phyloP scores from a whole-genome alignment of 2,329 filamentous ascomycete species.

The Epichloe sibirici region DNA sequence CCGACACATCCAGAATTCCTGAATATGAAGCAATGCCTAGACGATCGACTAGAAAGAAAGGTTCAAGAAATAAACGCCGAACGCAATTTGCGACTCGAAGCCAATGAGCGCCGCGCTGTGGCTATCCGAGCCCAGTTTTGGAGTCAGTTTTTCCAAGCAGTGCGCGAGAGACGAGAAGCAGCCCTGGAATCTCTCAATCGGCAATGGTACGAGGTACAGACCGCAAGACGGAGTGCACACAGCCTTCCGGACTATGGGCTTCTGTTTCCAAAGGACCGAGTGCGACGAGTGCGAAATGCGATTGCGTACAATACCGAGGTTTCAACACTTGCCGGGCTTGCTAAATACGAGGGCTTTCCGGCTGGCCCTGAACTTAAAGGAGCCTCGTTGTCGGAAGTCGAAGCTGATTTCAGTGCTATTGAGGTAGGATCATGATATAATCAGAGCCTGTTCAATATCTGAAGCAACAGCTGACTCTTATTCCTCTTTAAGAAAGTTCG shows the following conservation, averaged over 20 bases:
- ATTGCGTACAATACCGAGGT: conserved; percentile 92
- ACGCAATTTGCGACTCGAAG: conserved; percentile 59
- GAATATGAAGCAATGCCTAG: conserved; percentile 77
- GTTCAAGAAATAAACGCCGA: conserved; percentile 63
- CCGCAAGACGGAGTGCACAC: conserved; percentile 71
- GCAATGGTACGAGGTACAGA: conserved; percentile 87
- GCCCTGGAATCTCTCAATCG: conserved; percentile 71
- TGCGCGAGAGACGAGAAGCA: conserved; percentile 71
- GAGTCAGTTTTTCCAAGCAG: conserved; percentile 79
- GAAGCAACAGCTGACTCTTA: conserved; percentile 10
- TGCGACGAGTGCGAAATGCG: conserved; percentile 72
- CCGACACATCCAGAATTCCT: conserved; percentile 86
- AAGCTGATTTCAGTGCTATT: conserved; percentile 83
- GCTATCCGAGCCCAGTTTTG: conserved; percentile 78
- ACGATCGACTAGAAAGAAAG: conserved; percentile 71
- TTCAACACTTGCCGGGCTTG: conserved; percentile 76
- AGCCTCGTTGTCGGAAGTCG: conserved; percentile 60
- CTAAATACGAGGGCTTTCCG: conserved; percentile 92
- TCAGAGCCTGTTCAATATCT: background rate
- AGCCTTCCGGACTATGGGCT: conserved; percentile 72
- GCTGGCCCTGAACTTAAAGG: conserved; percentile 77
- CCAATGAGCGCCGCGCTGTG: conserved; percentile 61
- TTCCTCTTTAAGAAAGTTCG: conserved; percentile 19
- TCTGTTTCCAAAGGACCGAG: conserved; percentile 63
- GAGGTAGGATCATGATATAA: conserved; percentile 40